Base-by-base conservation (phyloP, 2,329 filamentous ascomycete species). In the Verticillium tricorpus region DNA sequence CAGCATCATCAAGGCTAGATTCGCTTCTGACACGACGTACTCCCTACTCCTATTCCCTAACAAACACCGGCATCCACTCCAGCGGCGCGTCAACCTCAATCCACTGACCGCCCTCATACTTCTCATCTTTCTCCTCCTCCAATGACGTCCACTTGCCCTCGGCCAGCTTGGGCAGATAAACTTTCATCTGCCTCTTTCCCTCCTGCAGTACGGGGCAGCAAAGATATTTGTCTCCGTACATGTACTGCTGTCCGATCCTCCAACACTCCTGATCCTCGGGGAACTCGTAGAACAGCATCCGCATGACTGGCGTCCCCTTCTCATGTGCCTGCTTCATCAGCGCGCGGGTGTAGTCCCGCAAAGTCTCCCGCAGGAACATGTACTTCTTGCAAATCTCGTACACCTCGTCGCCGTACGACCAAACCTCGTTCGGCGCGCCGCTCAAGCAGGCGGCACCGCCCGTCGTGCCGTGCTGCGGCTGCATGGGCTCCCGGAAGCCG, bases 201-300 rank as follows among this genome's bases (percentile, higher is more conserved):
- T 82, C 70, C n/a, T 77, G 68, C 61, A 89, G 67, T 0, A 89
- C 77, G 0, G 87, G 86, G 14, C 78, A 82, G 8, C 82, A 79
- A 15, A 89, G 73, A 67, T 88, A 89, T 68, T 80, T 82, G 17
- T 73, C 68, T 0, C 87, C 87, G 67, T 82, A 90, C 80, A 90
- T 84, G 68, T 89, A 89, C 74, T 89, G 81, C 35, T 80, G 80
- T 59, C 85, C 83, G 3, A 87, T 69, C 5, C 80, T 76, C 87
- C 87, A 89, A 17, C 78, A 76, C 61, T 68, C 71, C 14, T 71
- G 57, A 62, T 89, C 86, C 0, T 73, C 62, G 0, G 86, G 86
- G 62, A 89, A 90, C 62, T 87, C 85, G 64, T 86, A 87, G 68
- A 90, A 90, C 12, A 86, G 69, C 0, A 86, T 77, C 14, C 87